Evolutionary conservation across 169 alveolate species (phyloP).

Genomic region (Plasmodium vivax): DNA sequence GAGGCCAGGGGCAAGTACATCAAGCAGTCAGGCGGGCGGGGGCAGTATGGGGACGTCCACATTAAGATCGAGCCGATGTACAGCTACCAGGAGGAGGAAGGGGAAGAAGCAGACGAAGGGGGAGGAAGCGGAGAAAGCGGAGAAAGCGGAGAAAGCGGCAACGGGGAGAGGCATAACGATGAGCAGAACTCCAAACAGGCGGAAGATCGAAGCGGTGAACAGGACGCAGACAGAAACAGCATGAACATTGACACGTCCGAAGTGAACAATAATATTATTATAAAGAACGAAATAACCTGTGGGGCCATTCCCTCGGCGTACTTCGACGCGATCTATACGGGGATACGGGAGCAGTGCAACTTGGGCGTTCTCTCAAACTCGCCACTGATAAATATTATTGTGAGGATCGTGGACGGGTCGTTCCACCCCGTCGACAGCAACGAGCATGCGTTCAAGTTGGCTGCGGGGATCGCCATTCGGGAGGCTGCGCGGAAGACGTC

Average conservation of each 20-base stretch:
- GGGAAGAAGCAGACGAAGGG: not conserved
- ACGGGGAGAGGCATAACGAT: not conserved
- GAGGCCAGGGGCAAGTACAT: conserved; percentile 86
- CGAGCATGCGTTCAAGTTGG: conserved; percentile 91
- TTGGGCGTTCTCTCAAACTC: conserved; percentile 87
- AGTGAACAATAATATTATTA: conserved; percentile 77
- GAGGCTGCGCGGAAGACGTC: conserved; percentile 87
- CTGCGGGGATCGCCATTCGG: conserved; percentile 87
- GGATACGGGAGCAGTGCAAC: conserved; percentile 83
- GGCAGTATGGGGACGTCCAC: conserved; percentile 90
- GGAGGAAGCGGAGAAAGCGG: too few relatives aligned
- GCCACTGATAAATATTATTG: conserved; percentile 87
- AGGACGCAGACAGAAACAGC: conserved; percentile 15
- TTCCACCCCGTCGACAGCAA: conserved; percentile 91
- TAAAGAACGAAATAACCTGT: conserved; percentile 85
- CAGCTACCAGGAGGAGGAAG: conserved; percentile 83
- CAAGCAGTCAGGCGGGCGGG: conserved; percentile 92
- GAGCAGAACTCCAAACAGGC: not conserved
- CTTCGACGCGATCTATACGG: conserved; percentile 87
- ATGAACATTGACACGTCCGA: conserved; percentile 73
- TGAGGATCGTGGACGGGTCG: conserved; percentile 88
- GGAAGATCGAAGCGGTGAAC: not conserved
- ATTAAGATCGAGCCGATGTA: conserved; percentile 87
- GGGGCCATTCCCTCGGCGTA: conserved; percentile 90
- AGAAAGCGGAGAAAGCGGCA: too few relatives aligned